phyloP scores from a whole-genome alignment of 2,329 filamentous ascomycete genomes.

The Alternaria sp. region DNA sequence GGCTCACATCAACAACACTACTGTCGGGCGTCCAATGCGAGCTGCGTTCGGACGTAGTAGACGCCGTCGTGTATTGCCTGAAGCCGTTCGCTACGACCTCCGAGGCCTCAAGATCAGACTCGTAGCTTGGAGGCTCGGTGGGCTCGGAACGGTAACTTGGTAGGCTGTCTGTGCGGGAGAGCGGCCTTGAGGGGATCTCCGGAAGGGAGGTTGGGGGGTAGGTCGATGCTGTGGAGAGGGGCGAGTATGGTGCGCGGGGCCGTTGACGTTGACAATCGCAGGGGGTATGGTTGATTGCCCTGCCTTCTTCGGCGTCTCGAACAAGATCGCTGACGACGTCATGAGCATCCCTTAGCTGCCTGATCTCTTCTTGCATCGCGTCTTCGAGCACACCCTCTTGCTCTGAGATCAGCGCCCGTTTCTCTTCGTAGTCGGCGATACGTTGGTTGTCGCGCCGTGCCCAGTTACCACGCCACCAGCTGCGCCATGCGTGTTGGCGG shows the following conservation, averaged over 20 bases:
- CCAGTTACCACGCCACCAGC: slow-evolving; percentile 56
- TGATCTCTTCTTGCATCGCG: slow-evolving; percentile 54
- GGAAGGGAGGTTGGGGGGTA: slow-evolving; percentile 40
- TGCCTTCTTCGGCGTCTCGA: slow-evolving; percentile 47
- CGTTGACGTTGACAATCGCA: slow-evolving; percentile 28
- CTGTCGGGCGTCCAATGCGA: slow-evolving; percentile 48
- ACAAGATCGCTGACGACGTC: slow-evolving; percentile 60
- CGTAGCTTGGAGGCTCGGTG: slow-evolving; percentile 51
- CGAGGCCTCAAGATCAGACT: slow-evolving; percentile 47
- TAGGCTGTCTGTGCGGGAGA: slow-evolving; percentile 49
- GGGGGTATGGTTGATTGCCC: slow-evolving; percentile 10
- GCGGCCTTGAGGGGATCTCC: slow-evolving; percentile 41
- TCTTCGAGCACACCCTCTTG: slow-evolving; percentile 56
- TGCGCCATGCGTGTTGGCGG: slow-evolving; percentile 57
- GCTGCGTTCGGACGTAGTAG: slow-evolving; percentile 24
- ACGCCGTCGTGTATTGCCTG: slow-evolving; percentile 42
- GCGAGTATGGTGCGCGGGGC: slow-evolving; percentile 26
- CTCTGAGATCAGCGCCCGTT: slow-evolving; percentile 55
- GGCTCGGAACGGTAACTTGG: slow-evolving; percentile 55
- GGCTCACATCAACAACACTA: slow-evolving; percentile 48
- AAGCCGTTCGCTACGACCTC: slow-evolving; percentile 53
- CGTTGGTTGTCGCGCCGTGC: slow-evolving; percentile 37
- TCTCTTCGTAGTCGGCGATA: slow-evolving; percentile 58
- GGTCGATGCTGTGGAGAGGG: slow-evolving; percentile 38
- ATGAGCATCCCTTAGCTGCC: slow-evolving; percentile 59